These are phyloP conservation scores for Leucocoprinus leucothites DNA, from an alignment of 768 basidiomycete genomes.

Conservation along the genomic window DNA sequence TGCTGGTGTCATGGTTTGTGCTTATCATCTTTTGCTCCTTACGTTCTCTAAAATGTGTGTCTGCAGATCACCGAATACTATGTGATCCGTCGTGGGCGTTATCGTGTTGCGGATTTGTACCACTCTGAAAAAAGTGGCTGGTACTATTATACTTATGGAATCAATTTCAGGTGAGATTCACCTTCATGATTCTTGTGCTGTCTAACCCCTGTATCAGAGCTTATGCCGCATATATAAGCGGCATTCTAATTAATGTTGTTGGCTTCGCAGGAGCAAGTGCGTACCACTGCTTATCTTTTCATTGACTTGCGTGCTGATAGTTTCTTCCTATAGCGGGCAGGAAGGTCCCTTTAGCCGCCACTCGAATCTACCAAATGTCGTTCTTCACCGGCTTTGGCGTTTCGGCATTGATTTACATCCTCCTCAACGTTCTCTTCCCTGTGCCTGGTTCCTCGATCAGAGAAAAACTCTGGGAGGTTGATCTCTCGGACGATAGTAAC, in stretches of 20 bases:
- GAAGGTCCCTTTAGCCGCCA: slow-evolving; percentile 63
- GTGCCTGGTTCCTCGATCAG: slow-evolving; percentile 41
- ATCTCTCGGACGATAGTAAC: slow-evolving; percentile 35
- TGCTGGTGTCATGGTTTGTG: slow-evolving; percentile 70
- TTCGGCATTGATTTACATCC: slow-evolving; percentile 60
- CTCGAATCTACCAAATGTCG: slow-evolving; percentile 70
- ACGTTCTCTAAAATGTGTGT: neutral
- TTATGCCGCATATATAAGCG: slow-evolving; percentile 64
- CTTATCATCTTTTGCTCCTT: neutral
- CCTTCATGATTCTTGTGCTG: slow-evolving; percentile 1
- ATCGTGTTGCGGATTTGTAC: slow-evolving; percentile 74
- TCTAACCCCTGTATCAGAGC: slow-evolving; percentile 35
- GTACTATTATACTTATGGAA: slow-evolving; percentile 73
- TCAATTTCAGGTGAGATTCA: slow-evolving; percentile 60
- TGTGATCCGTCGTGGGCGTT: slow-evolving; percentile 65
- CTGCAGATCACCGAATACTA: slow-evolving; percentile 75
- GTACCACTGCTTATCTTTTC: slow-evolving; percentile 19
- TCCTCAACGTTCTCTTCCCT: slow-evolving; percentile 59
- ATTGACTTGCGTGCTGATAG: slow-evolving; percentile 2
- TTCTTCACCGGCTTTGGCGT: slow-evolving; percentile 85
- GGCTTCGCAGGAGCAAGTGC: slow-evolving; percentile 75
- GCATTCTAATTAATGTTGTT: slow-evolving; percentile 80
- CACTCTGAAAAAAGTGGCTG: slow-evolving; percentile 50
- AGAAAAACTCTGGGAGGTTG: slow-evolving; percentile 50
- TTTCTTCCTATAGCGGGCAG: slow-evolving; percentile 38